phyloP scores from a whole-genome alignment of 2,329 filamentous ascomycete genomes.

The Penicillium sumatraense region DNA sequence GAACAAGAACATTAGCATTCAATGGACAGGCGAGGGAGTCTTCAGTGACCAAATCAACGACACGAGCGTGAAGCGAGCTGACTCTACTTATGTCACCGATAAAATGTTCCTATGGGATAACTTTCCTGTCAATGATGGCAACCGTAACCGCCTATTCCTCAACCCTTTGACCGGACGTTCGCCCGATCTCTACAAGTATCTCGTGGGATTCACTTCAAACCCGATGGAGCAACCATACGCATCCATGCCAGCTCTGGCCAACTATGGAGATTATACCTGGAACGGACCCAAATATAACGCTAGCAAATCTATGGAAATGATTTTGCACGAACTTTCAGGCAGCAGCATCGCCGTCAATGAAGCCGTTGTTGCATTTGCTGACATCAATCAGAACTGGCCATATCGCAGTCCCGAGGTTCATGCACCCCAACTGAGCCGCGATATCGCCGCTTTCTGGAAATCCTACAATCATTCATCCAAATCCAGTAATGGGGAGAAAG shows the following conservation, averaged over 20 bases:
- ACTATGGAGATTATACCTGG: conserved; percentile 28
- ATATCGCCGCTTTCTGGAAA: conserved; percentile 23
- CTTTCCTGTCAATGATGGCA: conserved; percentile 30
- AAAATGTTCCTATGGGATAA: conserved; percentile 30
- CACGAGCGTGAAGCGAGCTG: conserved; percentile 20
- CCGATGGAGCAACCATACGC: conserved; percentile 26
- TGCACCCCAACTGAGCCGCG: conserved; percentile 18
- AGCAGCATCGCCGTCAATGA: conserved; percentile 12
- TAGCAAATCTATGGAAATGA: conserved; percentile 15
- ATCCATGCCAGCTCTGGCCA: conserved; percentile 23
- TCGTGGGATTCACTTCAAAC: conserved; percentile 29
- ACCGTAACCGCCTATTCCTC: conserved; percentile 26
- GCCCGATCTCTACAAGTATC: conserved; percentile 22
- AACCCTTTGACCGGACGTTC: conserved; percentile 27
- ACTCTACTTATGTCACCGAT: conserved; percentile 24
- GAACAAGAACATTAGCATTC: conserved; percentile 29
- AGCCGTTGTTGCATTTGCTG: conserved; percentile 21
- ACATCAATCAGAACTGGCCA: conserved; percentile 28
- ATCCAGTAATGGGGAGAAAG: not conserved
- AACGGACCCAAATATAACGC: conserved; percentile 23
- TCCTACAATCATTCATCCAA: conserved; percentile 1
- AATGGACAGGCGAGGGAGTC: conserved; percentile 30
- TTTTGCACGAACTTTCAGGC: conserved; percentile 16
- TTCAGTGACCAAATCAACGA: conserved; percentile 27
- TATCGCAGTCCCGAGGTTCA: conserved; percentile 20